Base-by-base conservation (phyloP, 768 basidiomycete genomes). In the Cystobasidium onofrii region DNA sequence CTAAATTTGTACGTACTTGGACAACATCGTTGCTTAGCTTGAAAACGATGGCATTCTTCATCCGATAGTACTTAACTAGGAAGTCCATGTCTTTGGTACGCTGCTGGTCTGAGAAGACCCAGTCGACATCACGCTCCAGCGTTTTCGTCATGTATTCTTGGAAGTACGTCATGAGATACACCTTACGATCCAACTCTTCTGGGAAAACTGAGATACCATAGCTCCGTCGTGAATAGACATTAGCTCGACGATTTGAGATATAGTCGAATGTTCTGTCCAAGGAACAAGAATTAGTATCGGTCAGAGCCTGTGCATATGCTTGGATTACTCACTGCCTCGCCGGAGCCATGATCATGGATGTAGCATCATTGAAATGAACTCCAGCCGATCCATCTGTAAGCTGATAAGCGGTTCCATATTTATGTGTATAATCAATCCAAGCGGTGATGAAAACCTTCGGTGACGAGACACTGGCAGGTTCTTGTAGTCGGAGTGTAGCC, bases 391-490 rank as follows among this genome's bases (percentile, higher is more conserved):
- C 93, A 79, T 99, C 93, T 23, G 92, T 95, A 79, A 98, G 84
- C 1, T 92, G 92, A 81, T 96, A 98, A 0, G 95, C 96, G 91
- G 97, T 98, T n/a, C 95, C 96, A 81, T 97, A 99, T 84, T 97
- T 97, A 82, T 93, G 91, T 80, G 92, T 95, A 80, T 98, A 98
- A 81, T 98, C 96, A 50, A 98, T 90, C 96, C 96, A 98, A n/a
- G 90, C 91, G 1, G 90, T 91, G 76, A 99, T 92, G 82, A 97
- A 98, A 55, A 95, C 89, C 65, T 85, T 85, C 0, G 70, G 75
- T 13, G 67, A 13, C 7, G 36, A 25, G 10, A 73, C 46, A 15
- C 61, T 50, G 15, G 41, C 63, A 15, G 75, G 75, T 31, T 71
- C 69, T 27, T n/a, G 52, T 36, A 71, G 17, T 15, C 18, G 4